Evolutionary conservation across 495 filamentous ascomycete genomes (phyloP).

Genomic region (Talaromyces trachyspermus): DNA sequence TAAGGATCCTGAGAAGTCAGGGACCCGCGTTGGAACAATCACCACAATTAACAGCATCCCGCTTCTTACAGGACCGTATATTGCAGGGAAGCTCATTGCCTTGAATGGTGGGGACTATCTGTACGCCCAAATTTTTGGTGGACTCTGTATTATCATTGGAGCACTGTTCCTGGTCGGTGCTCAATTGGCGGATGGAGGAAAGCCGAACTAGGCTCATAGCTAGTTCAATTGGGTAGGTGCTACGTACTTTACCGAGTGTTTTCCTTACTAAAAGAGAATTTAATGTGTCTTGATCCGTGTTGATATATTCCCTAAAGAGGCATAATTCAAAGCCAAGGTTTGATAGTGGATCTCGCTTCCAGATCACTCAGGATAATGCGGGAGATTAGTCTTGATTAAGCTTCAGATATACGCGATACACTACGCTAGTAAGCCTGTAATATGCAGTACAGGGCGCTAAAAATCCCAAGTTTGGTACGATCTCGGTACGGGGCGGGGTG

Average conservation of each 20-base stretch:
- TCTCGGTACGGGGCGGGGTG: background rate
- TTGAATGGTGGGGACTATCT: conserved; percentile 33
- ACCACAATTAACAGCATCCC: conserved; percentile 62
- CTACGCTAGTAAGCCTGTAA: background rate
- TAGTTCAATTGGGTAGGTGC: no score
- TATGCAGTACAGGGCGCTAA: no score
- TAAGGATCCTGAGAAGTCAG: conserved; percentile 52
- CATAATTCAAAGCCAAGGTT: background rate
- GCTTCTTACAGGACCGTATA: conserved; percentile 56
- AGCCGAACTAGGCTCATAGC: background rate
- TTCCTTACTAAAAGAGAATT: background rate
- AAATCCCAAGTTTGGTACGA: background rate
- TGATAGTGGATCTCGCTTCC: no score
- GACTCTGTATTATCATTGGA: background rate
- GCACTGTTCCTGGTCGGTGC: background rate
- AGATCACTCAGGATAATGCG: no score
- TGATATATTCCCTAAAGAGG: background rate
- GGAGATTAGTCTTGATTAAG: no score
- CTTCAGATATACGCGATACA: no score
- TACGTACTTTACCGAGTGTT: no score
- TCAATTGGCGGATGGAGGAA: background rate
- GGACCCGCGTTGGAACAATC: conserved; percentile 63
- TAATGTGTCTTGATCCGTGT: background rate
- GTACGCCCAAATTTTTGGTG: background rate
- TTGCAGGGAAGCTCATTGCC: conserved; percentile 50